Evolutionary conservation across 129 eudicot species (phyloP).

Genomic region (Artemisia annua): DNA sequence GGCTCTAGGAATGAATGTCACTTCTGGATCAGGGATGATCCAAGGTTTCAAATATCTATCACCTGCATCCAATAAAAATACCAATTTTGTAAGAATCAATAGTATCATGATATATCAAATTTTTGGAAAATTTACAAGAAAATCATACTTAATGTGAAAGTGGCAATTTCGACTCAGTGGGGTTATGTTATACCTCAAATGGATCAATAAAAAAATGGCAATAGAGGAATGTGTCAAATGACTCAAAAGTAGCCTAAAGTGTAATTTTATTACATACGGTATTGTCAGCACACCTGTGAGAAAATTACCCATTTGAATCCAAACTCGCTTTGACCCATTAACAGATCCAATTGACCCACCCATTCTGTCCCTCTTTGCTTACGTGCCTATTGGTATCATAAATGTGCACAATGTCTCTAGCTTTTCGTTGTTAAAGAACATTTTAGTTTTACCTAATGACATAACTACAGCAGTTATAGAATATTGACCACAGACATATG

Average conservation of each 20-base stretch:
- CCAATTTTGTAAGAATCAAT: slow-evolving; percentile 2
- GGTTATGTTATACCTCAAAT: not conserved
- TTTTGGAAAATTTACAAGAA: not conserved
- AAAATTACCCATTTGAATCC: not conserved
- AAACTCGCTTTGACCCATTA: slow-evolving; percentile 10
- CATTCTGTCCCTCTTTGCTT: slow-evolving; percentile 1
- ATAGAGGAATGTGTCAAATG: not conserved
- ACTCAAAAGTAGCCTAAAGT: not conserved
- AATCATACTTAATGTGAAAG: not conserved
- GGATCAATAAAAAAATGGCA: not conserved
- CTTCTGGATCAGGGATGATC: slow-evolving; percentile 89
- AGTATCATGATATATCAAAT: not conserved
- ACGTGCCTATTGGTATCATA: not conserved
- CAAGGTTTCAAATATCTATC: slow-evolving; percentile 81
- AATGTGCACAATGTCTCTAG: not conserved
- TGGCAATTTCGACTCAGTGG: not conserved
- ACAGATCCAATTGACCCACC: not conserved
- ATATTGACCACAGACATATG: not conserved
- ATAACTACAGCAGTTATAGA: not conserved
- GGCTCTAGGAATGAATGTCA: slow-evolving; percentile 65
- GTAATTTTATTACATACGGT: not conserved
- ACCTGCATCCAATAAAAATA: slow-evolving; percentile 43
- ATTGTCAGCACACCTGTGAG: no score
- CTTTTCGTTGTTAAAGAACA: not conserved
- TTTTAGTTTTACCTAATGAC: slow-evolving; percentile 10